These are phyloP conservation scores for Crataegus laevigata DNA, from an alignment of 306 rosid species.

Conservation along the genomic window DNA sequence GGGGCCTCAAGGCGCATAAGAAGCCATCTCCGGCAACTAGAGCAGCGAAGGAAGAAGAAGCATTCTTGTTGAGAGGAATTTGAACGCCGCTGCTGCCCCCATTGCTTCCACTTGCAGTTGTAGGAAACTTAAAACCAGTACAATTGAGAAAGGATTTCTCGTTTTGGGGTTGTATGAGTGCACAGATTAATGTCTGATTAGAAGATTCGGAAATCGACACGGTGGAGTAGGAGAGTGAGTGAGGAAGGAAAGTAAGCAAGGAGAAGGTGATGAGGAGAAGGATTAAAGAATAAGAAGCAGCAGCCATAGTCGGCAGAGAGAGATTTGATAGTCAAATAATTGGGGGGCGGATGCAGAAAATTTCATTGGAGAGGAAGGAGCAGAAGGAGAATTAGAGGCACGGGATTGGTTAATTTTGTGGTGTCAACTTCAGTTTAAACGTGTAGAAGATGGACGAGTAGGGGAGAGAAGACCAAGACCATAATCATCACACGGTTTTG, in stretches of 20 bases:
- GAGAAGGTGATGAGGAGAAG: background rate
- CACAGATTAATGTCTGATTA: conserved; percentile 52
- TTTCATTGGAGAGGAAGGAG: conserved; percentile 28
- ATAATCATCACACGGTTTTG: conserved; percentile 16
- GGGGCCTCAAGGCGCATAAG: conserved; percentile 42
- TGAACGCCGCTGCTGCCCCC: background rate
- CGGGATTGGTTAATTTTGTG: background rate
- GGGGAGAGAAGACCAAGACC: background rate
- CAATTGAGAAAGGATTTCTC: conserved; percentile 42
- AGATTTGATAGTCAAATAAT: background rate
- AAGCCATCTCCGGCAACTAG: conserved; percentile 68
- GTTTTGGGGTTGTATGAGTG: conserved; percentile 25
- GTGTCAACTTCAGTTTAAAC: background rate
- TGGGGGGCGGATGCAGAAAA: conserved; percentile 2
- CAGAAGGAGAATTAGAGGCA: background rate
- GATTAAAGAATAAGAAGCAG: conserved; percentile 1
- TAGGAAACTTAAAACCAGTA: conserved; percentile 24
- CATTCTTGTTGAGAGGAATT: conserved; percentile 13
- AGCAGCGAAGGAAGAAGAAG: conserved; percentile 38
- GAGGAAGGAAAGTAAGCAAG: conserved; percentile 12
- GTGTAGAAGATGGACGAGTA: background rate
- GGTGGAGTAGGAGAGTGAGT: conserved; percentile 35
- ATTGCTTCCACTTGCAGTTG: background rate
- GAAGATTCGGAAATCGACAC: conserved; percentile 62
- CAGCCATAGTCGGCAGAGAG: background rate